phyloP scores from a whole-genome alignment of 495 filamentous ascomycete species.

The Neurospora sp. region DNA sequence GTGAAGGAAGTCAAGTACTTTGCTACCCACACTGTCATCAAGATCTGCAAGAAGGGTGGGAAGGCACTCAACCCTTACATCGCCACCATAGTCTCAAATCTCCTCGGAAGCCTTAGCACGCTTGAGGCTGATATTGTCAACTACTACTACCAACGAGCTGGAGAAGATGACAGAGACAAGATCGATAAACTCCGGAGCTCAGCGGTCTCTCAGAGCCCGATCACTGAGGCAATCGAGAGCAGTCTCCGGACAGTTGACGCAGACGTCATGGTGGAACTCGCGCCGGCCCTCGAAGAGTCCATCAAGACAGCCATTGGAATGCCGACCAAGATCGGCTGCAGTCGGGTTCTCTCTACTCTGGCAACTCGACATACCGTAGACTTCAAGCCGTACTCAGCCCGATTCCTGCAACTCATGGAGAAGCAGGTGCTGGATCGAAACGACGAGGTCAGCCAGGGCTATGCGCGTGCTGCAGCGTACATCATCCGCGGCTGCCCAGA shows the following conservation, averaged over 20 bases:
- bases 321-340: constrained; percentile 85
- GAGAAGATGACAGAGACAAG: constrained; percentile 72
- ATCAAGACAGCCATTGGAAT: constrained; percentile 81
- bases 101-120: constrained; percentile 70
- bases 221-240: constrained; percentile 88
- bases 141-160: constrained; percentile 81
- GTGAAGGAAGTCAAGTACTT: constrained; percentile 75
- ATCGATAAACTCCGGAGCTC: constrained; percentile 77
- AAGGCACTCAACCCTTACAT: constrained; percentile 67
- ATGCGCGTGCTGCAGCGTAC: constrained; percentile 80
- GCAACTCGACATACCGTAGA: constrained; percentile 64
- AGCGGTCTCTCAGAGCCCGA: constrained; percentile 74
- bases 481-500: constrained; percentile 64
- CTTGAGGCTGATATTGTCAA: constrained; percentile 81
- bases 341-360: constrained; percentile 75
- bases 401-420: constrained; percentile 64
- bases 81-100: constrained; percentile 66
- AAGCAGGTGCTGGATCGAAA: constrained; percentile 81
- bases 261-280: constrained; percentile 59
- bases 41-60: constrained; percentile 79
- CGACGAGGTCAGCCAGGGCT: constrained; percentile 76
- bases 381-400: constrained; percentile 66
- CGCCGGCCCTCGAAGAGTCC: constrained; percentile 57
- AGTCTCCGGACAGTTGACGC: constrained; percentile 80
- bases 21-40: constrained; percentile 63